These are phyloP conservation scores for Aphanomyces euteiches DNA, from an alignment of 352 stramenopile genomes.

Conservation along the genomic window DNA sequence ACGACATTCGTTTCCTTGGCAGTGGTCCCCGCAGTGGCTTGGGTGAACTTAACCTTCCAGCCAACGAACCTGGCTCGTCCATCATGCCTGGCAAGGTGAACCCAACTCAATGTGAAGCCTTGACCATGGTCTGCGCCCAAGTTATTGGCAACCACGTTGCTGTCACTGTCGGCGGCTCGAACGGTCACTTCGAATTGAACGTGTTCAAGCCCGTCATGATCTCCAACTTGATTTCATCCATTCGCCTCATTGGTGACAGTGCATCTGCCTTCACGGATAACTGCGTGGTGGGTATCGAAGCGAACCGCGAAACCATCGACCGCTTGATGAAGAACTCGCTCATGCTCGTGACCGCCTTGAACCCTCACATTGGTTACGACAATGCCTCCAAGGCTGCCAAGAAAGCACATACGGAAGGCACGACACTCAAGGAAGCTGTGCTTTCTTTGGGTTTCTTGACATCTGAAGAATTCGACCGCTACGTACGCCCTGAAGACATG, in stretches of 20 bases:
- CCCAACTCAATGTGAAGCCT: constrained; percentile 92
- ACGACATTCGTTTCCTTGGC: constrained; percentile 71
- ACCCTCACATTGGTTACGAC: constrained; percentile 97
- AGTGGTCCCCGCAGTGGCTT: constrained; percentile 56
- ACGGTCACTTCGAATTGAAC: constrained; percentile 97
- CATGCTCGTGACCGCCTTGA: constrained; percentile 96
- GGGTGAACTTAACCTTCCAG: constrained; percentile 58
- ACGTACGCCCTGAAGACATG: constrained; percentile 94
- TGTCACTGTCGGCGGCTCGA: constrained; percentile 89
- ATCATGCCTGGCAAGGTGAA: constrained; percentile 80
- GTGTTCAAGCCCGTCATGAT: constrained; percentile 98
- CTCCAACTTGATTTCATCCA: constrained; percentile 74
- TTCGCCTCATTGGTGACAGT: constrained; percentile 87
- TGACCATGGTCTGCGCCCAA: constrained; percentile 95
- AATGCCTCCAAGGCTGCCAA: constrained; percentile 96
- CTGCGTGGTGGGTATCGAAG: constrained; percentile 89
- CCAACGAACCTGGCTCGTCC: constrained; percentile 65
- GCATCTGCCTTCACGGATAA: constrained; percentile 86
- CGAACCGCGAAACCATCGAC: constrained; percentile 89
- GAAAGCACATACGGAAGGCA: constrained; percentile 91
- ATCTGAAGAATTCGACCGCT: constrained; percentile 93
- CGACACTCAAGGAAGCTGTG: constrained; percentile 90
- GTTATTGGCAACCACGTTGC: constrained; percentile 96
- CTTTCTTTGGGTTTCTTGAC: constrained; percentile 89
- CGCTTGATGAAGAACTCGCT: constrained; percentile 92